Base-by-base conservation (phyloP, 805 yeast species). In the Candida alai region DNA sequence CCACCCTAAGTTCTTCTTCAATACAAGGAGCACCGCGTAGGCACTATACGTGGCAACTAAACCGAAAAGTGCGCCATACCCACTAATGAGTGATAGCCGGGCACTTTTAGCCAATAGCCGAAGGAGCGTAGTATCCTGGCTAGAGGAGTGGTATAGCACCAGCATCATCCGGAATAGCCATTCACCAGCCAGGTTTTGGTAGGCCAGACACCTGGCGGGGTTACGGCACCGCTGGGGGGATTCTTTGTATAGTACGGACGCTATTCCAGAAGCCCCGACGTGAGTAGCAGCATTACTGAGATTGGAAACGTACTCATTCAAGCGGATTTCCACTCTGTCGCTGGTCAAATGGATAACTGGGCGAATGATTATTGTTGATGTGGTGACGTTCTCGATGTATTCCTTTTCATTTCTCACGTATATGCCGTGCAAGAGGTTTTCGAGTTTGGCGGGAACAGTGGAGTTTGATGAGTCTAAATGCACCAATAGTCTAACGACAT, bases 381-480 rank as follows among this genome's bases (percentile, higher is more conserved):
- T 32, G n/a, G 38, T 37, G 5, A 36, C 32, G 12, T 40, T 30
- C 1, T 37, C 24, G 8, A 49, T 16, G 35, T 54, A 55, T 4
- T 26, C 22, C 2, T 40, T 35, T 43, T 53, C 52, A 30, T 44
- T 39, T 29, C 54, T 41, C 22, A 48, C 18, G 34, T 55, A 56
- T 16, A 44, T 34, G 23, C 45, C 49, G 22, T 34, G 33, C 12
- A 48, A 13, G 15, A 46, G 19, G 13, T 21, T 37, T 16, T 37
- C 41, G 11, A 37, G 18, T 11, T 33, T 33, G 11, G n/a, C 3
- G 1, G 18, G 19, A 13, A 34, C 25, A 14, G 11, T 19, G 9
- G 10, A 5, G 17, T 24, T 36, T n/a, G 20, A 16, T 19, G 12
- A 13, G 5, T 17, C 19, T 10, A 26, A 30, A 3, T 24, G 10